Evolutionary conservation across 1,284 basidiomycete species (phyloP), one percentile per base, ranked within the genome.

Genomic region (Lignosus rhinocerotis): DNA sequence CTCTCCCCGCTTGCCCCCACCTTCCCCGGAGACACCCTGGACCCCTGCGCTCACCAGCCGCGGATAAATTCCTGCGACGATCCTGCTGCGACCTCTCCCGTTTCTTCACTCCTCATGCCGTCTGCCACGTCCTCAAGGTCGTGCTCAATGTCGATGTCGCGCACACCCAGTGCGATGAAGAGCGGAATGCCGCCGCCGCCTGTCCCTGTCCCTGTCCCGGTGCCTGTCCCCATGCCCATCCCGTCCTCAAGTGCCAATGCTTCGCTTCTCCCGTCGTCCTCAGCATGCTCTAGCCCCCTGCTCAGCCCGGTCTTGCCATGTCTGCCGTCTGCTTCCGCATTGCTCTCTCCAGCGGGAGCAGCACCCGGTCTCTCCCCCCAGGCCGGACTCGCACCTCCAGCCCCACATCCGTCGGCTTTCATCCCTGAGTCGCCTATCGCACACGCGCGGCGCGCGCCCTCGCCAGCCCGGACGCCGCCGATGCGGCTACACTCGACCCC

Each of bases 401-500:
- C 61, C 4, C 50, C 58, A 21, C 47, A 53, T 25, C 48, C 59
- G 39, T 46, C 51, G 43, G 44, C 31, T 19, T 42, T 51, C 55
- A 53, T 55, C 17, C 62, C 62, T 31, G 62, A 64, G 47, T 65
- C 63, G 5, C 66, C 66, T 10, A 56, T 65, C 51, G 66, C 64
- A 32, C 59, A 53, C 51, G 49, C 59, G 38, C 55, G 64, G 19
- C 62, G 66, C 41, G 58, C 56, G 36, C 61, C 58, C 3, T 56
- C 61, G 42, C 56, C 56, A 11, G 55, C 61, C 19, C 58, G 45
- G 12, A 59, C 59, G 10, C 57, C 66, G n/a, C 59, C 61, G 17
- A 65, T 67, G 64, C 53, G 48, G 31, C 32, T 65, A 25, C 51
- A 47, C 46, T 57, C 63, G 30, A 62, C 59, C 17, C 14, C 33